These are phyloP conservation scores for Carex myosuroides DNA, from an alignment of 176 grass and related monocot genomes.

Conservation along the genomic window DNA sequence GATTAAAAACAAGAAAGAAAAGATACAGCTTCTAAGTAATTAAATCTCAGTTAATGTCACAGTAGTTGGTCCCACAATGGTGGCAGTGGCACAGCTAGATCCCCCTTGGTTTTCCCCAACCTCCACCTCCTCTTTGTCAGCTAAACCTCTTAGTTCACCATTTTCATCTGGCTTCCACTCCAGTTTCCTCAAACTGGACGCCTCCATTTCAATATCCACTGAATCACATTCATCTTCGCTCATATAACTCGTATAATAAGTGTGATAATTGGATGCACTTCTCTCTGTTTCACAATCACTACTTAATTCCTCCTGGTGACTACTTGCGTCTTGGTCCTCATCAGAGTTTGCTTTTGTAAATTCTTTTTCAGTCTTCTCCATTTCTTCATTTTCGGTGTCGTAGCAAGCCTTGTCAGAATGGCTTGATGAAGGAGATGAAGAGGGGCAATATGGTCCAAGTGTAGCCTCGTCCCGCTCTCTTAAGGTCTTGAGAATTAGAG, in stretches of 20 bases:
- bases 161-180: constrained; percentile 40
- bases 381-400: constrained; percentile 36
- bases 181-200: constrained; percentile 48
- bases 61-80: background rate
- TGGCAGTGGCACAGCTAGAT: background rate
- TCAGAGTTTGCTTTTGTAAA: constrained; percentile 20
- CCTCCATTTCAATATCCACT: constrained; percentile 35
- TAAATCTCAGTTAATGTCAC: background rate
- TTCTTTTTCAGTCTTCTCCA: constrained; percentile 27
- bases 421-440: constrained; percentile 53
- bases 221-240: constrained; percentile 33
- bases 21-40: constrained; percentile 1
- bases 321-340: constrained; percentile 17
- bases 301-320: constrained; percentile 1
- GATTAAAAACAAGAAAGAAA: background rate
- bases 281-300: constrained; percentile 24
- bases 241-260: constrained; percentile 14
- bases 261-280: constrained; percentile 1
- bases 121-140: constrained; percentile 10
- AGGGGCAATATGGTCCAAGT: constrained; percentile 44
- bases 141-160: constrained; percentile 17
- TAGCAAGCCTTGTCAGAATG: constrained; percentile 45
- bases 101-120: background rate
- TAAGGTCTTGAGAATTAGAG: constrained; percentile 72
- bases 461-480: constrained; percentile 58